A percentile compares a stretch with the other conserved stretches of the same genome.
Evolutionary conservation across 768 basidiomycete species (phyloP).

Genomic region (Leccinum ochraceum): DNA sequence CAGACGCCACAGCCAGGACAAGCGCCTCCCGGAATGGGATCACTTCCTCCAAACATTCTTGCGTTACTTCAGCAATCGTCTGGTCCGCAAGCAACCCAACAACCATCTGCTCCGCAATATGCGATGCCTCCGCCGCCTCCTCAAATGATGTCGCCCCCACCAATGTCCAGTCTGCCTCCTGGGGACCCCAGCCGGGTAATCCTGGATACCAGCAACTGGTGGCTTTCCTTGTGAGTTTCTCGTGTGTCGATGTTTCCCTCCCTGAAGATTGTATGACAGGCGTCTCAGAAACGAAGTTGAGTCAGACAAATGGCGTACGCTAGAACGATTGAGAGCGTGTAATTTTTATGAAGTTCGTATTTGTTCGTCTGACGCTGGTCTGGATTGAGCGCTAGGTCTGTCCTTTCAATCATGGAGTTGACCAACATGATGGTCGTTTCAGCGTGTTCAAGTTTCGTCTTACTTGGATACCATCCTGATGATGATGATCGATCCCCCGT

Average conservation of each 20-base stretch:
- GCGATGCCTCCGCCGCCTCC: constrained; percentile 43
- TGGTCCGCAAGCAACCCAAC: constrained; percentile 37
- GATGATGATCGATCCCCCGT: not conserved
- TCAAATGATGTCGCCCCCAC: constrained; percentile 46
- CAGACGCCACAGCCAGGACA: constrained; percentile 36
- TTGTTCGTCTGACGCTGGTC: constrained; percentile 2
- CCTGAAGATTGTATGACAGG: constrained; percentile 13
- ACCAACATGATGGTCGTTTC: not conserved
- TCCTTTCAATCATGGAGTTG: not conserved
- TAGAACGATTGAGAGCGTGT: not conserved
- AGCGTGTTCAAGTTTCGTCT: not conserved
- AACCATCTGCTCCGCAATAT: constrained; percentile 31
- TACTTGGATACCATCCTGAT: not conserved
- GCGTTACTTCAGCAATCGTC: constrained; percentile 62
- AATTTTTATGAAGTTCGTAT: constrained; percentile 28
- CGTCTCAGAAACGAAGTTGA: constrained; percentile 32
- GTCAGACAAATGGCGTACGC: not conserved
- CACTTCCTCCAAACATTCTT: constrained; percentile 67
- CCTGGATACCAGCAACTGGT: constrained; percentile 64
- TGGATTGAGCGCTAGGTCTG: not conserved
- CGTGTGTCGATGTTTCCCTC: not conserved
- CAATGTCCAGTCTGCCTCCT: constrained; percentile 42
- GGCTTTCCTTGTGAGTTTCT: constrained; percentile 61
- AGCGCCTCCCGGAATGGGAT: constrained; percentile 35
- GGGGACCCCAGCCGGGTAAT: constrained; percentile 43